Evolutionary conservation across 768 basidiomycete genomes (phyloP).

Genomic region (Lactarius akahatsu): DNA sequence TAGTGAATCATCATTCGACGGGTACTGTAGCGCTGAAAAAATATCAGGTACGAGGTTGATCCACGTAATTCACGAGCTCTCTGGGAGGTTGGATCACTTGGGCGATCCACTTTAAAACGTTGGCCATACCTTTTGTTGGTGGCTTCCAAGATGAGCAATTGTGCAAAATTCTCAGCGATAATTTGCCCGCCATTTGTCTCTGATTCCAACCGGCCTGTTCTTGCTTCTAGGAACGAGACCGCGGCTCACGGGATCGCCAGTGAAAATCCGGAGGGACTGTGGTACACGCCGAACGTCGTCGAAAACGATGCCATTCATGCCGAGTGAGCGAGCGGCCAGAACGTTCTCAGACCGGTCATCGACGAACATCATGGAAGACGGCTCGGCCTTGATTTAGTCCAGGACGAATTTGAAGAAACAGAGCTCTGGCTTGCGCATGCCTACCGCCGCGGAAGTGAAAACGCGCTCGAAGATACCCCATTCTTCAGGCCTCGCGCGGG

Average conservation of each 20-base stretch:
- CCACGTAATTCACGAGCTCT: constrained; percentile 40
- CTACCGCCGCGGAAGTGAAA: constrained; percentile 51
- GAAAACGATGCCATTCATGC: constrained; percentile 55
- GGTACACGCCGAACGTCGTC: constrained; percentile 44
- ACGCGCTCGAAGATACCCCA: constrained; percentile 51
- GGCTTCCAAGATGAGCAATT: constrained; percentile 56
- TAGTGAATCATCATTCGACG: constrained; percentile 6
- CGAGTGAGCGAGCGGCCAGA: constrained; percentile 54
- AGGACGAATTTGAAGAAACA: constrained; percentile 54
- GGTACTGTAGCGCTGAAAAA: no score
- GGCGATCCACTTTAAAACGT: background rate
- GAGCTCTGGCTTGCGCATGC: constrained; percentile 57
- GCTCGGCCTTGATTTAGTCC: constrained; percentile 44
- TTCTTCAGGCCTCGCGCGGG: constrained; percentile 46
- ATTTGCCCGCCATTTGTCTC: constrained; percentile 44
- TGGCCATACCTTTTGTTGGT: constrained; percentile 44
- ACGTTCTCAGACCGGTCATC: constrained; percentile 64
- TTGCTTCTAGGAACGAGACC: constrained; percentile 43
- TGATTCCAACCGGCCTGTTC: constrained; percentile 46
- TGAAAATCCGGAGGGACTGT: constrained; percentile 47
- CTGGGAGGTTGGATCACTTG: constrained; percentile 32
- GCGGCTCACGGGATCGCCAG: constrained; percentile 47
- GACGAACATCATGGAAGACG: constrained; percentile 50
- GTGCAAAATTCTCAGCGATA: constrained; percentile 55
- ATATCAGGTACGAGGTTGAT: constrained; percentile 41